Evolutionary conservation across 805 yeast genomes (phyloP).

Genomic region (Hanseniaspora guilliermondii): DNA sequence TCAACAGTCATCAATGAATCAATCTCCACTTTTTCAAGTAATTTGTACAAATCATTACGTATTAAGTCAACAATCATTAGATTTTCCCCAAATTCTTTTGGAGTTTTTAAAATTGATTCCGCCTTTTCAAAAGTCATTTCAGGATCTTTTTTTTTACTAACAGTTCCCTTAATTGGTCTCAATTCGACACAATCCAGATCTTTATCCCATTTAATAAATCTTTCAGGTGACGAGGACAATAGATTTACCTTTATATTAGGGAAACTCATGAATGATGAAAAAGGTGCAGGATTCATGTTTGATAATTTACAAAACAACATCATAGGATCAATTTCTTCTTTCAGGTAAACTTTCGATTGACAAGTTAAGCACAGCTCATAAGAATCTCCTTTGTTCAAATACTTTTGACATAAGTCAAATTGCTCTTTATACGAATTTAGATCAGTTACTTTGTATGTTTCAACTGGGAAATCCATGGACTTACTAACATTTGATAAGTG

Average conservation of each 20-base stretch:
- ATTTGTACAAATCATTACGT: constrained; percentile 72
- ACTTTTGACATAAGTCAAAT: constrained; percentile 54
- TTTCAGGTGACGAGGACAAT: constrained; percentile 86
- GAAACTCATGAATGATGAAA: constrained; percentile 67
- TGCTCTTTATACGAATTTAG: constrained; percentile 40
- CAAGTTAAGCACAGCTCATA: constrained; percentile 87
- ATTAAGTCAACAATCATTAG: constrained; percentile 93
- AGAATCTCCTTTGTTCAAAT: constrained; percentile 68
- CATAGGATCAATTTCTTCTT: constrained; percentile 58
- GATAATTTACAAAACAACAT: constrained; percentile 63
- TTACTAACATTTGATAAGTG: constrained; percentile 27
- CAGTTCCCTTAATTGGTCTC: constrained; percentile 95
- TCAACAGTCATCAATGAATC: constrained; percentile 80
- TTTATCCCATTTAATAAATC: constrained; percentile 71
- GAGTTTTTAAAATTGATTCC: constrained; percentile 52
- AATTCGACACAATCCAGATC: constrained; percentile 47
- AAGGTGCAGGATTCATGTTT: constrained; percentile 78
- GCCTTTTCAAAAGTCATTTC: constrained; percentile 49
- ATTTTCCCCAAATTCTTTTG: constrained; percentile 91
- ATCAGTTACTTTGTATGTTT: constrained; percentile 37
- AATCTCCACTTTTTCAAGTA: constrained; percentile 55
- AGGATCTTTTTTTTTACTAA: constrained; percentile 40
- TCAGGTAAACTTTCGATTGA: constrained; percentile 24
- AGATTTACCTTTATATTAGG: constrained; percentile 39
- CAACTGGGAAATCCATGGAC: constrained; percentile 11